Evolutionary conservation across 2,329 filamentous ascomycete species (phyloP), one percentile per base, ranked within the genome.

Genomic region (Dothideomycetes sp.): DNA sequence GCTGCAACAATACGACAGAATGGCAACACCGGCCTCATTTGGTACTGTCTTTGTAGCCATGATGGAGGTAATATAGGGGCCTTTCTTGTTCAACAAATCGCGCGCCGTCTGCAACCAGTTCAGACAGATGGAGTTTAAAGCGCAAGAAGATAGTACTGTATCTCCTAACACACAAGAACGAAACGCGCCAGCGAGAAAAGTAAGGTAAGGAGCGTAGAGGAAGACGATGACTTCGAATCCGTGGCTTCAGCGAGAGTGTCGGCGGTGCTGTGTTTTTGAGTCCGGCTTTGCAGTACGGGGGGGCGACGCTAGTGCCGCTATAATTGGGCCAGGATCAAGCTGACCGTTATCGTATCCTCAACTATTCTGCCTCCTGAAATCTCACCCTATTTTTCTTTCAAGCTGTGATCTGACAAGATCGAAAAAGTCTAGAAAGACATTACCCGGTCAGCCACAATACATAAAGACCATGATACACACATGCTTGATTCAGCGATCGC

Each of bases 1-100:
- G 38, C 89, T 85, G 54, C 83, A 70, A 64, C 91, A 98, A 70
- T 98, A 98, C 36, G 84, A 78, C 49, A 94, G 58, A 52, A 98
- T 84, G 16, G 89, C 87, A 35, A 91, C 60, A 34, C 76, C 68
- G 12, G 87, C 22, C 12, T 27, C 22, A 27, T 27, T 27, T 7
- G 22, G 12, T 7, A n/a, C n/a, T n/a, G 22, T 12, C 22, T 27
- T 27, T 7, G 22, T 7, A 27, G 22, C 22, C 22, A 27, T 27
- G 12, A 7, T 27, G 22, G 7, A 27, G 22, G 7, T 27, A n/a
- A n/a, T n/a, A n/a, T n/a, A n/a, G n/a, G n/a, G n/a, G n/a, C n/a
- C n/a, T n/a, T n/a, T n/a, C n/a, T n/a, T n/a, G n/a, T n/a, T n/a
- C n/a, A n/a, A n/a, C n/a, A n/a, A n/a, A n/a, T n/a, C n/a, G n/a